A percentile compares a stretch with the other conserved stretches of the same genome.
Conservation (phyloP, 331 rosid species). For the Saraca asoca region DNA sequence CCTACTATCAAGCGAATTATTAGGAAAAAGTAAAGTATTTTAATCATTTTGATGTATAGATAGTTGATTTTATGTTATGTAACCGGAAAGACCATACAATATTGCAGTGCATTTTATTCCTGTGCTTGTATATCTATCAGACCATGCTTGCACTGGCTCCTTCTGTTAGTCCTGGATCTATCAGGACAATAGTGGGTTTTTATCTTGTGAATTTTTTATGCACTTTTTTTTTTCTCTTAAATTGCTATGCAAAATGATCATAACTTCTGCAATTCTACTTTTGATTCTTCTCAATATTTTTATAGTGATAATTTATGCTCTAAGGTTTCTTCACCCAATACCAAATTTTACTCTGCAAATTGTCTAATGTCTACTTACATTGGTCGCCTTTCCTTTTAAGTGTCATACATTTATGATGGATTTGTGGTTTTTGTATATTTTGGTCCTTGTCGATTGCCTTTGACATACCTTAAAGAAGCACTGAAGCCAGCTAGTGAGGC, state of each 20-base stretch:
- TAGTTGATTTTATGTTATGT: no score
- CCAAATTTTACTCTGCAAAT: no score
- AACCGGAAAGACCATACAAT: constrained; percentile 1
- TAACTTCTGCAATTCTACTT: background rate
- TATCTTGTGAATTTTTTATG: background rate
- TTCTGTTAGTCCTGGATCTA: constrained; percentile 23
- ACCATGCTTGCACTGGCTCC: constrained; percentile 6
- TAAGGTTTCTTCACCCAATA: background rate
- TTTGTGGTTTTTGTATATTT: no score
- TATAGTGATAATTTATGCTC: background rate
- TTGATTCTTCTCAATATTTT: constrained; percentile 16
- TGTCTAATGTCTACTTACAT: no score
- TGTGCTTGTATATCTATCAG: constrained; percentile 17
- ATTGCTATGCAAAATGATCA: background rate
- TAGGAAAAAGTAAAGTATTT: no score
- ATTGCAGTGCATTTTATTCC: constrained; percentile 1
- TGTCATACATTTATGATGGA: no score
- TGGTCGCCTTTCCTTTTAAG: no score
- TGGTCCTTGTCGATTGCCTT: no score
- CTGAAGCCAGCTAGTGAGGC: no score
- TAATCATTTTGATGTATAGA: no score
- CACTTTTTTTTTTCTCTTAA: constrained; percentile 6
- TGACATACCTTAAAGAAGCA: no score
- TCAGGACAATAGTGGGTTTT: background rate
- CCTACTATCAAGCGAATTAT: no score